Base-by-base conservation (phyloP, 2,329 filamentous ascomycete species). In the Cercospora sp. region DNA sequence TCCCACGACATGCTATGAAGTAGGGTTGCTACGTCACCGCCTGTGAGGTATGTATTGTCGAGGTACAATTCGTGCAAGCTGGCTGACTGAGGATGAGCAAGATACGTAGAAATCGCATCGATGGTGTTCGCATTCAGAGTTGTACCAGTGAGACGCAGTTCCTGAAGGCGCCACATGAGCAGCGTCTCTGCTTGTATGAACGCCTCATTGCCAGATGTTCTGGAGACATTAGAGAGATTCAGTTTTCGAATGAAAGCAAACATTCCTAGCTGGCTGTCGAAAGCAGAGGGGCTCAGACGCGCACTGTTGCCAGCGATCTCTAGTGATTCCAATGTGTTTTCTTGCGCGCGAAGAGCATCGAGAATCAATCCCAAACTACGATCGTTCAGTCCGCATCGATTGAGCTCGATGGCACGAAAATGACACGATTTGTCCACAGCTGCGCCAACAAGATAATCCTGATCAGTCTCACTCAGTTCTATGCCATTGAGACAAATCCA, bases 401-500 rank as follows among this genome's bases (percentile, higher is more conserved):
- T 88, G 64, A 91, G 82, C 73, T 91, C 90, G 18, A 92, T 81
- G 1, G 88, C 89, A 59, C 90, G 86, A 63, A 92, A 82, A 73
- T 89, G 87, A 66, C 89, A 90, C 28, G 82, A 82, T 71, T 85
- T 83, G 68, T 90, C 88, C 1, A 89, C 88, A 9, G 89, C 87
- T n/a, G 89, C 88, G 71, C 89, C 88, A 55, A 91, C 87, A 57
- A 90, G 74, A 71, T 86, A 86, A 69, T 91, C 90, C 63, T 91
- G 80, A 78, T 92, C 90, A 0, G 88, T 87, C 64, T 92, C 90
- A 48, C 88, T 89, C n/a, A 92, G 84, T 68, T 87, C 85, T 69
- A 91, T 89, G 12, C 88, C 88, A 68, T 88, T 91, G 67, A 92
- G 79, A 23, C 87, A 84, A 63, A 92, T 85, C 89, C 90, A 92